Base-by-base conservation (phyloP, 768 basidiomycete species). In the Coprinopsis marcescibilis region DNA sequence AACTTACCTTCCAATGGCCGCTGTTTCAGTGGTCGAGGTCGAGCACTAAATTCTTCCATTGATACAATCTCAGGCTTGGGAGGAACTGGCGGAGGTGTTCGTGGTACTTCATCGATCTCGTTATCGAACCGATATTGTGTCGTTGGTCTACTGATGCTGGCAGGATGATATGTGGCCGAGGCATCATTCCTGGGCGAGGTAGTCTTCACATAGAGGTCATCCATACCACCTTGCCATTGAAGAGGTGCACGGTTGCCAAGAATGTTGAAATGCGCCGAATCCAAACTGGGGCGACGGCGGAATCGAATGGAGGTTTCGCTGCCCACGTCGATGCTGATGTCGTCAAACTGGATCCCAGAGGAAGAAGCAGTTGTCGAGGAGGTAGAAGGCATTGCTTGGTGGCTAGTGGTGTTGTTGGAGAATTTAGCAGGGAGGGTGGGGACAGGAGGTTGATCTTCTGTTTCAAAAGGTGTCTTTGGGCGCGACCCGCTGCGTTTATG, bases 401-500 rank as follows among this genome's bases (percentile, higher is more conserved):
- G n/a, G n/a, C n/a, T n/a, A n/a, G n/a, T n/a, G n/a, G n/a, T n/a
- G 36, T 45, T 10, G 57, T 48, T 7, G 56, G 29, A 26, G 63
- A 67, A n/a, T 62, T 60, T 6, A 57, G 52, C n/a, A 51, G 57
- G 72, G 36, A 62, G 57, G 46, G 61, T 65, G 13, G 60, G 68
- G 1, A 64, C 62, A 27, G 60, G 68, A 21, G 55, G 70, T n/a
- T 56, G 65, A 3, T 47, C 59, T 4, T 65, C 61, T 26, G 43
- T 41, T 13, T 49, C 43, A 43, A 37, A 47, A 14, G 58, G 63
- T 17, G 59, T 55, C 48, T 51, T 56, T 4, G 48, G 50, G 17
- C 55, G 34, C 17, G 49, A 51, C 1, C 52, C 52, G 25, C 47
- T 53, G 43, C 57, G 56, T 27, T 56, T 55, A 42, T 58, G 61